Evolutionary conservation across 768 basidiomycete genomes (phyloP).

Genomic region (Pleurotus citrinopileatus): DNA sequence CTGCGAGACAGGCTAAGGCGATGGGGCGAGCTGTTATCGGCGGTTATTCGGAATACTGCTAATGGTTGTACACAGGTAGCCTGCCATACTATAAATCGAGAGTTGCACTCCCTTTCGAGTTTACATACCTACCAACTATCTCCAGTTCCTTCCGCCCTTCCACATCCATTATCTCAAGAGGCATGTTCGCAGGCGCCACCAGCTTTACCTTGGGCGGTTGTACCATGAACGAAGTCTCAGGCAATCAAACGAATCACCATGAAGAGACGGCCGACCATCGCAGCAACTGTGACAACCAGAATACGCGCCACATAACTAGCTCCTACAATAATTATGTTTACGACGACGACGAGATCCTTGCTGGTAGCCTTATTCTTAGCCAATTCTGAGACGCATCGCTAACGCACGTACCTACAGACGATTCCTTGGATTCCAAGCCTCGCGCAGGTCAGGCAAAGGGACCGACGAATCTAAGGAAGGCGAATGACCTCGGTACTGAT

Average conservation of each 20-base stretch:
- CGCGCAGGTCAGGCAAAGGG: no score
- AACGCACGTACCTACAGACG: neutral
- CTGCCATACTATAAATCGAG: no score
- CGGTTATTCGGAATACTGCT: no score
- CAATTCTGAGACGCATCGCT: neutral
- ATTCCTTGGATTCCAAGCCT: neutral
- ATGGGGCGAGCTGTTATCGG: no score
- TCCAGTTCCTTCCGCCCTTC: no score
- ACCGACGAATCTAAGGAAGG: no score
- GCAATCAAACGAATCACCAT: neutral
- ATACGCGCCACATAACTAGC: neutral
- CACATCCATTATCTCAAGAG: neutral
- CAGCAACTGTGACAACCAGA: neutral
- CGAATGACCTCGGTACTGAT: no score
- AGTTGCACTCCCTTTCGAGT: no score
- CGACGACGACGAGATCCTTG: neutral
- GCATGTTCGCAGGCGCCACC: neutral
- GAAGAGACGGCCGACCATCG: neutral
- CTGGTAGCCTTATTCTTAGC: neutral
- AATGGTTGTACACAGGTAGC: no score
- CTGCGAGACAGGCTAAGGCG: no score
- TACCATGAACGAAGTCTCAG: neutral
- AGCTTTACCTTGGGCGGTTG: neutral
- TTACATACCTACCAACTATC: no score
- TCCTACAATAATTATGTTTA: neutral